Evolutionary conservation across 805 yeast genomes (phyloP).

Genomic region (Suhomyces faveliae): DNA sequence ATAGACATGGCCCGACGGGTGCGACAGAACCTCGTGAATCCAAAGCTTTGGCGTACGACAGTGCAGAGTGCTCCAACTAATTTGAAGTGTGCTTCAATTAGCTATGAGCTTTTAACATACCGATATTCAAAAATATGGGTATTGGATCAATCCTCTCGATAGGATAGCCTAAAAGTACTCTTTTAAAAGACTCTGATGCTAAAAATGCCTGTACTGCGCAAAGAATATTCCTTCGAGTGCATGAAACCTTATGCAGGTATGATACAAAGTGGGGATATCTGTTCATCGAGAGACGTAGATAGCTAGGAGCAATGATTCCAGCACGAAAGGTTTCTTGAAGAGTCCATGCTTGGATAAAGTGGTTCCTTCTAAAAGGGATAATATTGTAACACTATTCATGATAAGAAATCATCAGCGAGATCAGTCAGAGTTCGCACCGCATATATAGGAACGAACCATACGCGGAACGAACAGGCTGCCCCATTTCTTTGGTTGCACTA

Average conservation of each 20-base stretch:
- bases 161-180: slow-evolving; percentile 6
- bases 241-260: neutral
- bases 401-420: slow-evolving; percentile 4
- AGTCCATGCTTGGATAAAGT: neutral
- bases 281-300: neutral
- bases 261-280: neutral
- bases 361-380: neutral
- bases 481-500: neutral
- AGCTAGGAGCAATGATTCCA: neutral
- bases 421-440: neutral
- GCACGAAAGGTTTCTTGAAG: slow-evolving; percentile 6
- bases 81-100: too few relatives aligned
- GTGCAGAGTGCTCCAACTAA: neutral
- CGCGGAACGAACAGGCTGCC: neutral
- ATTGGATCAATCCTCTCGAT: slow-evolving; percentile 9
- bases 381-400: neutral
- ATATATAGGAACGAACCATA: neutral
- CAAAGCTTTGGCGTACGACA: neutral
- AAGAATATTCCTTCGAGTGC: neutral
- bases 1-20: neutral
- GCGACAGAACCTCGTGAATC: neutral
- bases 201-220: neutral
- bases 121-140: slow-evolving; percentile 1
- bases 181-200: neutral
- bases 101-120: slow-evolving; percentile 6